Evolutionary conservation across 768 basidiomycete genomes (phyloP).

Genomic region (Symmetrospora coprosmae): DNA sequence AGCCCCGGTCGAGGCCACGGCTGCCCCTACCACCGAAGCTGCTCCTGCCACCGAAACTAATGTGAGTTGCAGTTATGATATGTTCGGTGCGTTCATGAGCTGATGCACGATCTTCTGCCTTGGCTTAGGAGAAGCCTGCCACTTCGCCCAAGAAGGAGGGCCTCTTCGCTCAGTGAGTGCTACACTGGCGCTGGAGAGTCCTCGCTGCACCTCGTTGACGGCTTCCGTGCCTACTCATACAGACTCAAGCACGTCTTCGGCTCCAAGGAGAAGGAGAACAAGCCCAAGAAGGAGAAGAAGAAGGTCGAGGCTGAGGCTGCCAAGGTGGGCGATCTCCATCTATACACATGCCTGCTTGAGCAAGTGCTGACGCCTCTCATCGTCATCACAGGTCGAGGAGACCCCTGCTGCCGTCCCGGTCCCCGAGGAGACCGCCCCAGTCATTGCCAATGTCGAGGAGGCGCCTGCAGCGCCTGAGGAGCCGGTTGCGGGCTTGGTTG

Average conservation of each 20-base stretch:
- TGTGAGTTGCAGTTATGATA: neutral
- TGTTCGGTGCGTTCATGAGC: neutral
- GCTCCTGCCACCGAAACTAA: neutral
- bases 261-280: neutral
- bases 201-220: neutral
- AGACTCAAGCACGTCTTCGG: constrained; percentile 16
- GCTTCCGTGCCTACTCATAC: neutral
- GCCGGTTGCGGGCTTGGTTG: no score
- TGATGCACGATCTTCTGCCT: neutral
- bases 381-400: constrained; percentile 6
- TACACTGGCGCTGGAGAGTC: neutral
- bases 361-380: no score
- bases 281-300: constrained; percentile 21
- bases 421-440: constrained; percentile 9
- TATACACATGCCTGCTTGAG: no score
- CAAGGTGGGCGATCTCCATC: constrained; percentile 8
- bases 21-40: neutral
- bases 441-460: no score
- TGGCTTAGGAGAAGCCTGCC: neutral
- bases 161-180: constrained; percentile 12
- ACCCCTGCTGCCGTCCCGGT: neutral
- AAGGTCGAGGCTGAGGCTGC: constrained; percentile 21
- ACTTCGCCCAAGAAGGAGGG: constrained; percentile 19
- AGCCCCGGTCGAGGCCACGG: neutral
- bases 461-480: no score